phyloP scores from a whole-genome alignment of 163 green algal genomes.

The Chlorella variabilis region DNA sequence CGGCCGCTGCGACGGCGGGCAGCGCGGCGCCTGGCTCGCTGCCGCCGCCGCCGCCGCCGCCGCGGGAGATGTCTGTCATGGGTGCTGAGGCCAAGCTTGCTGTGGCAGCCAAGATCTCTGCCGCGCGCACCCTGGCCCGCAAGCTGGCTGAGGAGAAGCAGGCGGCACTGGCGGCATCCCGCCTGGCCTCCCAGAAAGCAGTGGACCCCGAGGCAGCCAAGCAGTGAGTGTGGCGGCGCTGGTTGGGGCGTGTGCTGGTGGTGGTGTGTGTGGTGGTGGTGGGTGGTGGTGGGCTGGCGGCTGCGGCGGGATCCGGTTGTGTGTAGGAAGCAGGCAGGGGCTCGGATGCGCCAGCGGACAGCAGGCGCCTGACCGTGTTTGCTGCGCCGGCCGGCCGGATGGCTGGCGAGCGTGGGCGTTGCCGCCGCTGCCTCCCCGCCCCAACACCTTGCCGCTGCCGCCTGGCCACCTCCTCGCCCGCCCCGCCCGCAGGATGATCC shows the following conservation, averaged over 20 bases:
- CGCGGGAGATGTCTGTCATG: background rate
- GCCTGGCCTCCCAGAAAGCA: constrained; percentile 11
- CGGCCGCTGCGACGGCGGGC: background rate
- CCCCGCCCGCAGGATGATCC: constrained; percentile 38
- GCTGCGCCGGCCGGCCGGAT: too few species aligned
- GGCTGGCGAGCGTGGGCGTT: too few species aligned
- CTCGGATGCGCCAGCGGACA: too few species aligned
- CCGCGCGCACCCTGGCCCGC: constrained; percentile 48
- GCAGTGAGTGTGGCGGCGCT: constrained; percentile 24
- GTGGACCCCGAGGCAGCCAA: constrained; percentile 50
- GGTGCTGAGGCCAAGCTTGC: constrained; percentile 43
- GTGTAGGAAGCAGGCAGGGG: too few species aligned
- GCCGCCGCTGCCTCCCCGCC: too few species aligned
- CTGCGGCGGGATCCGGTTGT: background rate
- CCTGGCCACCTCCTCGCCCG: too few species aligned
- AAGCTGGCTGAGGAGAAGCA: constrained; percentile 68
- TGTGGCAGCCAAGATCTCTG: constrained; percentile 47
- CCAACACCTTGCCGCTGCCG: too few species aligned
- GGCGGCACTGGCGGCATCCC: constrained; percentile 53
- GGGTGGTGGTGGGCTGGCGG: background rate
- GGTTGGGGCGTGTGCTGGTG: background rate
- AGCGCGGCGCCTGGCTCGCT: background rate
- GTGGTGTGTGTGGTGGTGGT: background rate
- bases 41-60: background rate
- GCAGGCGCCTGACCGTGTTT: too few species aligned